Evolutionary conservation across 768 basidiomycete species (phyloP), one percentile per base, ranked within the genome.

Genomic region (Rubroboletus satanas): DNA sequence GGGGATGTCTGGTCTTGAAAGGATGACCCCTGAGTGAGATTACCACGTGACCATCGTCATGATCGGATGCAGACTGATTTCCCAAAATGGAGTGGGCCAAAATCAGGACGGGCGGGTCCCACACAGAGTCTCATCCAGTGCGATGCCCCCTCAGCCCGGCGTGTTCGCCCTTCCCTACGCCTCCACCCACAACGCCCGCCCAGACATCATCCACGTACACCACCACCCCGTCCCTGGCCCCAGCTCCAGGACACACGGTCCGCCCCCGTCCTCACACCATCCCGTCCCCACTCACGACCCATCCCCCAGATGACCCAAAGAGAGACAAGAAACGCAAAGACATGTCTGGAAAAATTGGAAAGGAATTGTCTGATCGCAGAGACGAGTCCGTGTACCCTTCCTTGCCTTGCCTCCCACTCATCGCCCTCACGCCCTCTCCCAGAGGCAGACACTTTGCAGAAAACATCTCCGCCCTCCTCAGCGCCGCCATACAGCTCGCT

Each of bases 321-420:
- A 82, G 79, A 63, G 87, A 87, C 52, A 84, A 80, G 75, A 81
- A 82, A 69, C 75, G 84, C 57, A 85, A 82, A 63, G 88, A 90
- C 51, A 66, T 85, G 31, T 78, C 82, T n/a, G 82, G 83, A 50
- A 87, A 83, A 73, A 67, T 87, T 29, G 83, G 82, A 23, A 89
- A 85, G 67, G 88, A 90, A 61, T 79, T 87, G 74, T 78, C 69
- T 65, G 88, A 91, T 70, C 77, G 87, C 55, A 74, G 86, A 61
- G 88, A 90, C 67, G 88, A 90, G 89, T 89, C 63, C 66, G 81
- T 76, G 5, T 31, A 5, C 23, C n/a, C 10, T 2, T n/a, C 49
- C 17, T 33, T 26, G 12, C 10, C 15, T 17, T 51, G 54, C 44
- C 23, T 36, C 56, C 49, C 45, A 43, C 37, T 45, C 57, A 35